Base-by-base conservation (phyloP, 345 rosid species). In the Heritiera fomes region DNA sequence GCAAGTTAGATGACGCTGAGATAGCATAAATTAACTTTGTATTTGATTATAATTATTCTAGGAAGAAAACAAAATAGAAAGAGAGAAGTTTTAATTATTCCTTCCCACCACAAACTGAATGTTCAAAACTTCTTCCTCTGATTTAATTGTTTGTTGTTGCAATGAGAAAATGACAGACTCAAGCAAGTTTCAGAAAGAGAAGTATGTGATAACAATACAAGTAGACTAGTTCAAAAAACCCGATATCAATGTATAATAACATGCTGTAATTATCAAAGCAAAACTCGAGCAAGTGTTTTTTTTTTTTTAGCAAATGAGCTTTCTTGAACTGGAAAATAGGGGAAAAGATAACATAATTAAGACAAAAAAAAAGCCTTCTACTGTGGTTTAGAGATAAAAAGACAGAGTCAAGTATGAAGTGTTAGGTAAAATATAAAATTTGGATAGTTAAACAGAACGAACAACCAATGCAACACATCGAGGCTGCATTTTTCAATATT, bases 71-170 rank as follows among this genome's bases (percentile, higher is more conserved):
- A 46, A 2, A 8, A 46, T 1, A 34, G 38, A 34, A 34, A 34
- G 9, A 46, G 52, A 11, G 2, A 60, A 60, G 15, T 30, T 11
- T 62, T 30, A 40, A n/a, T 34, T 34, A 34, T 40, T 62, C 32
- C 66, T 62, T 30, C 41, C 18, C 66, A 62, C 4, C 66, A 30
- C 28, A 46, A 8, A n/a, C 7, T 43, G 13, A 18, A 6, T 10
- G 17, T 18, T 65, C 64, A 70, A 34, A 41, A 41, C 0, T 41
- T 4, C 62, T 75, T 60, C 28, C 9, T 15, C 52, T 41, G 52
- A 69, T 8, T 75, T 65, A 41, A 23, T 79, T 49, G 65, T 66
- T 73, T 41, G 43, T 58, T 70, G 45, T 34, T 50, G 30, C 1
- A 12, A 47, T 45, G 17, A 15, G 62, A 58, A 75, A 34, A 59